Conservation (phyloP, 2,329 filamentous ascomycete genomes). For the Cladophialophora immunda region DNA sequence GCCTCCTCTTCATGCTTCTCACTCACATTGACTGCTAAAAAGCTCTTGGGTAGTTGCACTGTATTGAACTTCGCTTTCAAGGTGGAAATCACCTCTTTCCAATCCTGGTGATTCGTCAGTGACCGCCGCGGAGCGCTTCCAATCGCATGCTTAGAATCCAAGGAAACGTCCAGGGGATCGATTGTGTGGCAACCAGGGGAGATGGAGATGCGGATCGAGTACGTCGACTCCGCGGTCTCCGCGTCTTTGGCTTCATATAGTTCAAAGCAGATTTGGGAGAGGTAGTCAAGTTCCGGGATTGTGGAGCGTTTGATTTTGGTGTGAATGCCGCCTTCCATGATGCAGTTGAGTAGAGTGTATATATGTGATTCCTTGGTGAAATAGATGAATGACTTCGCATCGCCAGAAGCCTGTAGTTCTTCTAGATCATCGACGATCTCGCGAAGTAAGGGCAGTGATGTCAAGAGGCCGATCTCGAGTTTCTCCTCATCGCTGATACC, state of each 20-base stretch:
- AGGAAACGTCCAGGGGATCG: conserved; percentile 93
- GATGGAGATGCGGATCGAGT: conserved; percentile 95
- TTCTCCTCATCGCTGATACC: conserved; percentile 96
- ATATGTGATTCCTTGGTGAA: conserved; percentile 99
- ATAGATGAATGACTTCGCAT: conserved; percentile 96
- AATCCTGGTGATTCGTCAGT: conserved; percentile 89
- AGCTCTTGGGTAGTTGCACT: conserved; percentile 64
- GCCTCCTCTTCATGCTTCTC: conserved; percentile 54
- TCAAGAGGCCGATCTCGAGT: conserved; percentile 95
- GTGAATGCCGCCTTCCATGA: conserved; percentile 93
- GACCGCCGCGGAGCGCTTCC: conserved; percentile 90
- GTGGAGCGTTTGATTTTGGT: conserved; percentile 96
- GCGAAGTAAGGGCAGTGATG: conserved; percentile 89
- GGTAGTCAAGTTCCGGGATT: conserved; percentile 96
- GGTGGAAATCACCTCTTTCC: conserved; percentile 97
- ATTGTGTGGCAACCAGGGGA: conserved; percentile 96
- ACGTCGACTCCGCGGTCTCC: conserved; percentile 80
- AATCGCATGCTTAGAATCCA: conserved; percentile 96
- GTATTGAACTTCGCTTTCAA: conserved; percentile 93
- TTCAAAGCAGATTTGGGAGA: conserved; percentile 97
- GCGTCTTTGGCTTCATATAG: conserved; percentile 93
- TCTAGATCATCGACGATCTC: conserved; percentile 97
- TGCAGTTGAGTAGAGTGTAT: conserved; percentile 97
- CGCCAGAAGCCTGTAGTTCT: conserved; percentile 93
- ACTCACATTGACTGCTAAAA: conserved; percentile 61